phyloP scores from a whole-genome alignment of 805 yeast species.

The Kodamaea hsintzibuensis region DNA sequence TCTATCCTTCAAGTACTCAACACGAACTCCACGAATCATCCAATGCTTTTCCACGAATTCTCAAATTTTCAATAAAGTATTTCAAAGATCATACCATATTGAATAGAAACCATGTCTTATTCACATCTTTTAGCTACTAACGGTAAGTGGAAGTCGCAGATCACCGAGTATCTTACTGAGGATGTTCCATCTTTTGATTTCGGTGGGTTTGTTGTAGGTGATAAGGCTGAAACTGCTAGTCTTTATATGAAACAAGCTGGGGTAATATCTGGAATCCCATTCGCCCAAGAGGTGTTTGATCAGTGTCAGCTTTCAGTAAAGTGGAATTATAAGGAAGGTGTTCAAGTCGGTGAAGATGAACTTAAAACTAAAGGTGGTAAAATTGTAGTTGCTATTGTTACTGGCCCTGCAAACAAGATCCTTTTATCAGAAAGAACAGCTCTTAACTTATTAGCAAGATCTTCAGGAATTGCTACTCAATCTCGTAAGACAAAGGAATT shows the following conservation, averaged over 20 bases:
- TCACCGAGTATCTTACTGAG: slow-evolving; percentile 75
- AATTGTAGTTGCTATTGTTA: slow-evolving; percentile 71
- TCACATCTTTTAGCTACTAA: slow-evolving; percentile 67
- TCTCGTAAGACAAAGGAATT: slow-evolving; percentile 54
- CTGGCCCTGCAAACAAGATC: slow-evolving; percentile 77
- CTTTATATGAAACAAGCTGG: slow-evolving; percentile 82
- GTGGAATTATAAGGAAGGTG: slow-evolving; percentile 79
- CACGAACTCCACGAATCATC: neutral
- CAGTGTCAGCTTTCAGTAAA: slow-evolving; percentile 72
- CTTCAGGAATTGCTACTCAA: slow-evolving; percentile 86
- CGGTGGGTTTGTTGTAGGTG: slow-evolving; percentile 95
- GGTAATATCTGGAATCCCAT: slow-evolving; percentile 81
- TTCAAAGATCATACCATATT: neutral
- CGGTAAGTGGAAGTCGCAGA: slow-evolving; percentile 80
- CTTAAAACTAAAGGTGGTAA: slow-evolving; percentile 53
- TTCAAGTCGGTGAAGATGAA: slow-evolving; percentile 37
- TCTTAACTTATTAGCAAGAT: slow-evolving; percentile 74
- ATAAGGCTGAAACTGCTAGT: slow-evolving; percentile 66
- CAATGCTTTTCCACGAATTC: neutral
- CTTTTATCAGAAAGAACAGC: slow-evolving; percentile 85
- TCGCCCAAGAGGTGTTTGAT: slow-evolving; percentile 78
- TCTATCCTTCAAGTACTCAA: neutral
- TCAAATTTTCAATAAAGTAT: neutral
- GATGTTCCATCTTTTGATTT: slow-evolving; percentile 93
- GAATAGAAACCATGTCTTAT: slow-evolving; percentile 17